Evolutionary conservation across 2,329 filamentous ascomycete genomes (phyloP), one percentile per base, ranked within the genome.

Genomic region (Sporothrix euskadiensis): DNA sequence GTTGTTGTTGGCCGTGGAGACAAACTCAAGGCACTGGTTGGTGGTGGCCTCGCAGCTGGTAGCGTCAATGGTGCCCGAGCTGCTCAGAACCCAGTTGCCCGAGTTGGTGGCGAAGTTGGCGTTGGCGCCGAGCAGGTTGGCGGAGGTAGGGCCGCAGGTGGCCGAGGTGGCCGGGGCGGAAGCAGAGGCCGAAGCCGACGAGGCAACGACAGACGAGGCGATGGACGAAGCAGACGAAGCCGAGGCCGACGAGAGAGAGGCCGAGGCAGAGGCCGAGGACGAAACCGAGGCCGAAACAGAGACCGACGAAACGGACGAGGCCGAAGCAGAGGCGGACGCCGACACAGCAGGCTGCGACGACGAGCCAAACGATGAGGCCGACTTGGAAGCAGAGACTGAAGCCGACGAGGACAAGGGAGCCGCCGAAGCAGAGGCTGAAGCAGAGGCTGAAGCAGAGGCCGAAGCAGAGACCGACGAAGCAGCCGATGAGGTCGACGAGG

Each of bases 101-200:
- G 26, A 16, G 26, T 49, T 68, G 41, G 63, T 49, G 63, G 41
- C 63, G n/a, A 68, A 30, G 63, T 68, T 68, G 63, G 63, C 63
- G 41, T 30, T 19, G 41, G 6, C 22, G 63, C 63, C 63, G 22
- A 68, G 26, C n/a, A 68, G 63, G 63, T 68, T 68, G 22, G 41
- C 5, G 1, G 41, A 47, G 26, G n/a, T 14, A n/a, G 61, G 19
- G 39, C 41, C 39, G 39, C 39, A 44, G 8, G n/a, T 47, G 39
- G 35, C 35, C 9, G 61, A 61, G 22, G 57, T 19, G 6, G 57
- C 32, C 9, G 59, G 41, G 59, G 59, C 9, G 19, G 35, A 16
- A 19, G 63, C 8, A 4, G 63, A 52, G 19, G 61, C 19, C 19
- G 61, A 22, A 8, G 35, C 59, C 32, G 30, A 39, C 32, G 57